Base-by-base conservation (phyloP, 2,329 filamentous ascomycete species). In the Emergomyces orientalis region DNA sequence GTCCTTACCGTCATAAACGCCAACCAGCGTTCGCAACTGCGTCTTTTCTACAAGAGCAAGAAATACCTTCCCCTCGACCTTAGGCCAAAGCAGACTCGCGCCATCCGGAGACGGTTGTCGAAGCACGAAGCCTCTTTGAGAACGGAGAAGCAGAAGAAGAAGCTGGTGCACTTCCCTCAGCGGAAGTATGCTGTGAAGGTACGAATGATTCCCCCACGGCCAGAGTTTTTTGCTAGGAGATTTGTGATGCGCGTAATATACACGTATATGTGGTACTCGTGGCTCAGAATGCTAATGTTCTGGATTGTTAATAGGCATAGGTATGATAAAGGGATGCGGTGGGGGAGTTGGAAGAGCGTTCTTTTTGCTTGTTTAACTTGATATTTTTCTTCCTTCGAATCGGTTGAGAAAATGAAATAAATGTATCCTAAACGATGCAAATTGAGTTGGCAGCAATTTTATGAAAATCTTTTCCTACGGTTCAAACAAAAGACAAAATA, bases 31-130 rank as follows among this genome's bases (percentile, higher is more conserved):
- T 85, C 91, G 72, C 92, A 97, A 84, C 91, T 99, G 76, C 91
- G 92, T 75, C 86, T 97, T 72, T 97, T 97, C 89, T 99, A 99
- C 88, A 95, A 96, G 87, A 89, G 89, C 88, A 97, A 97, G 90
- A 97, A 97, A 86, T 97, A 97, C 87, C 83, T 91, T 69, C 94
- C 94, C 70, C 91, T 99, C 79, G 95, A 99, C 81, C 92, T 99
- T 84, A 90, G 94, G 81, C 82, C 91, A 78, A 97, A 97, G 90
- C 88, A 94, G 85, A 99, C 94, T 78, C 92, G 94, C 76, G 94
- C 92, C 78, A 95, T 97, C 83, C 91, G 94, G 78, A 90, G 95
- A 84, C 86, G 90, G 77, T 85, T 99, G 82, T 93, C 89, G 77
- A 88, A 90, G 80, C 86, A 95, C 85, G 93, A 99, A 82, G 87